Base-by-base conservation (phyloP, 805 yeast genomes). In the Kluyveromyces dobzhanskii region DNA sequence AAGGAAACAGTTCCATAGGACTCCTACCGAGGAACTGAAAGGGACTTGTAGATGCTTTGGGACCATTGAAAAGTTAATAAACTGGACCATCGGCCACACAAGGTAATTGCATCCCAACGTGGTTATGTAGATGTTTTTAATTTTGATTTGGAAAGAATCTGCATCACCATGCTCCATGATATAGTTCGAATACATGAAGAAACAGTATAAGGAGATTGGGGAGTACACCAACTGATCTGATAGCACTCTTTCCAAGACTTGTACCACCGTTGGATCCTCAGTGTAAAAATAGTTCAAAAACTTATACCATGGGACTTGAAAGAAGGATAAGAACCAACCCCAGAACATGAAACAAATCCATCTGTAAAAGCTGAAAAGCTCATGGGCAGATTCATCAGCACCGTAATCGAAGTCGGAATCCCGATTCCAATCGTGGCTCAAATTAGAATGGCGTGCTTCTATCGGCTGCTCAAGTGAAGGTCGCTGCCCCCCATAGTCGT, bases 1-100 rank as follows among this genome's bases (percentile, higher is more conserved):
- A 36, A 90, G 65, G 64, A 83, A 88, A 39, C 96, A 87, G 56
- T 92, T 90, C 97, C 98, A 90, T 27, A 90, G 64, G 14, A 90
- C 94, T 21, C 95, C 90, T 4, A 92, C 67, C 14, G 84, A 67
- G 7, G 92, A 81, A 40, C 94, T 80, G 57, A 92, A 90, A 0
- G 97, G 96, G 4, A 90, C 94, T 60, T 90, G 97, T 48, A 78
- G 73, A 43, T 69, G 69, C 43, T 76, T 68, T 1, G 90, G 90
- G 60, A 84, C 73, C 2, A 80, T 53, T 39, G 80, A 65, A 49
- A 84, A 84, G 51, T 84, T 84, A 46, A 83, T 65, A 45, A 84
- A 78, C 50, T 84, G 94, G 16, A 82, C 87, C 8, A 84, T 75
- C 38, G 85, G 84, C 94, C 94, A 84, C n/a, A 84, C 74, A 42